Base-by-base conservation (phyloP, 2,329 filamentous ascomycete species). In the Xylariaceae sp. region DNA sequence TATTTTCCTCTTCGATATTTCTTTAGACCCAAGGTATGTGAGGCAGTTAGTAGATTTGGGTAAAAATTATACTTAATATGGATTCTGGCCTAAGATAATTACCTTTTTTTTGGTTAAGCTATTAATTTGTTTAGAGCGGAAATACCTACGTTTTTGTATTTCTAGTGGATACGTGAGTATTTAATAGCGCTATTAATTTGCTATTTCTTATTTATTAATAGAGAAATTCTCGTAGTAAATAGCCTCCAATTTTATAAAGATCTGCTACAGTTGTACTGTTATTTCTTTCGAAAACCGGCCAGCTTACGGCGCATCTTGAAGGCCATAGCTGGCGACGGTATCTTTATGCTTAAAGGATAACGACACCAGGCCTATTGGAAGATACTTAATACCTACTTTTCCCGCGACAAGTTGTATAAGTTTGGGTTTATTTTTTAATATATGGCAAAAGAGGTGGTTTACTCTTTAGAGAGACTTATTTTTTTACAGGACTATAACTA, bases 171-270 rank as follows among this genome's bases (percentile, higher is more conserved):
- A 44, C 45, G 38, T 19, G 41, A 52, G n/a, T 21, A 52, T 22
- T 44, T 47, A 17, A 39, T 49, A 16, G 50, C 37, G 14, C 50
- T 44, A 20, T 46, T 50, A 35, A 48, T 50, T 22, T 42, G 47
- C 21, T 50, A 43, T 42, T 44, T 49, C 17, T 44, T 40, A 17
- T 47, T 48, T 40, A 44, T 37, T 14, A 52, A 52, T 19, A 49
- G 38, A 19, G 49, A 52, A 37, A 40, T 52, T 22, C 34, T 52
- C 10, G 41, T 52, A 12, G 36, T 34, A 8, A 45, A 49, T 32
- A 52, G 42, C 25, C 17, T 46, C 23, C 36, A 45, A n/a, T 41
- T 47, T 5, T 42, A 49, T 17, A 40, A 37, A 5, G 49, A 49
- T 22, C 23, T 52, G 1, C 38, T 52, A 10, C 49, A 52, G 23